Base-by-base conservation (phyloP, 2,329 filamentous ascomycete genomes). In the Colletotrichum lini region DNA sequence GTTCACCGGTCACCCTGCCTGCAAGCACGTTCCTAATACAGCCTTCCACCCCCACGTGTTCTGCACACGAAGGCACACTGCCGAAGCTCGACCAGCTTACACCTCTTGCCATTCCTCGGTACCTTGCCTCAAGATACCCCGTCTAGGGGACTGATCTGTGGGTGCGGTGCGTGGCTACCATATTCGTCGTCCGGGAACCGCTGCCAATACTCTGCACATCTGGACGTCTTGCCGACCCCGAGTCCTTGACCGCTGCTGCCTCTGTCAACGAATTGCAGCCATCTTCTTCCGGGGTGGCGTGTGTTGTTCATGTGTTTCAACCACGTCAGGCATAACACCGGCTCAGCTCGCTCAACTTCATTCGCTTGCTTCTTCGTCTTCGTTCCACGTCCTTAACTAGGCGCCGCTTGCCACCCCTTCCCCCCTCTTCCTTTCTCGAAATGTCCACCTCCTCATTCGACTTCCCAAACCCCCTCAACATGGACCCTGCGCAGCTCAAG, bases 401-500 rank as follows among this genome's bases (percentile, higher is more conserved):
- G 50, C 52, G 23, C 42, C 21, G 42, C 40, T 49, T 66, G 18
- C 40, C 38, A 10, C 35, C 21, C 18, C 12, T 10, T 13, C 50
- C 40, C 42, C 13, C 15, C 26, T 49, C 10, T 13, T 57, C 40
- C 42, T 9, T n/a, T 35, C 40, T 38, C 9, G n/a, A 49, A 44
- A 66, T 70, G 62, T 26, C 64, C 18, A 15, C 44, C 16, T 67
- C 67, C 26, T 61, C 63, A 12, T 52, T 44, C 21, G 23, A 38
- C 16, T 52, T 40, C 16, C 53, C 53, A 18, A 72, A 70, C 18
- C 49, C 60, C 15, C 60, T 70, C 58, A 50, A 73, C 50, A 73
- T 65, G 72, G 58, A 72, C 42, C 66, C 72, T 23, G 47, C 54
- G 50, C 66, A 73, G 26, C 59, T 66, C 58, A 74, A 72, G 54